These are phyloP conservation scores for Sparassis latifolia DNA, from an alignment of 1,284 basidiomycete genomes.

Conservation along the genomic window DNA sequence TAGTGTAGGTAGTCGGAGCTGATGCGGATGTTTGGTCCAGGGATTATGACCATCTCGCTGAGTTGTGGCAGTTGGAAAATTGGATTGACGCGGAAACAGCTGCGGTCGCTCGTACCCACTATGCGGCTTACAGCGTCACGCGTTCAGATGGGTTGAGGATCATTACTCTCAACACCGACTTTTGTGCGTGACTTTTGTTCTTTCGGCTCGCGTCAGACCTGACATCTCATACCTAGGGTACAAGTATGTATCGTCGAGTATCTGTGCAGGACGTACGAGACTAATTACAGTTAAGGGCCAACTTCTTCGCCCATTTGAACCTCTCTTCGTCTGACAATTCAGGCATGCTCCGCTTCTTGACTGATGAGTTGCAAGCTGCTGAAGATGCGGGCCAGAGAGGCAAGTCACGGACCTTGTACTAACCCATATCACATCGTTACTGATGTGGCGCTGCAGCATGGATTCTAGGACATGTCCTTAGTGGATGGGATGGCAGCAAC, in stretches of 20 bases:
- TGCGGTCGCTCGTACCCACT: constrained; percentile 58
- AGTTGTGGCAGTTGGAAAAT: constrained; percentile 62
- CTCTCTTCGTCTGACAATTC: constrained; percentile 63
- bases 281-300: constrained; percentile 34
- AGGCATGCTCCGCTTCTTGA: constrained; percentile 74
- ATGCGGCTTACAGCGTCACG: constrained; percentile 69
- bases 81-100: constrained; percentile 61
- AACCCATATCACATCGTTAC: neutral
- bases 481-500: constrained; percentile 75
- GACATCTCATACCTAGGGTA: constrained; percentile 32
- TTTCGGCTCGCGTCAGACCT: neutral
- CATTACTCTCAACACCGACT: constrained; percentile 74
- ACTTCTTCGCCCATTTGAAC: constrained; percentile 77
- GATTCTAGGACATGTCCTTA: constrained; percentile 76
- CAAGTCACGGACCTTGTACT: constrained; percentile 14
- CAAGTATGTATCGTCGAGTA: constrained; percentile 27
- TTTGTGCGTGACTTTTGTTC: constrained; percentile 43
- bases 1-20: too few species aligned
- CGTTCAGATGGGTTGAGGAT: constrained; percentile 64
- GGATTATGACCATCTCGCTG: constrained; percentile 71
- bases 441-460: constrained; percentile 42
- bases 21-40: constrained; percentile 26
- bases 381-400: constrained; percentile 68
- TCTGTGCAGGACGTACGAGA: neutral
- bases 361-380: constrained; percentile 72